Evolutionary conservation across 352 stramenopile species (phyloP).

Genomic region (Blastocystis sp.): DNA sequence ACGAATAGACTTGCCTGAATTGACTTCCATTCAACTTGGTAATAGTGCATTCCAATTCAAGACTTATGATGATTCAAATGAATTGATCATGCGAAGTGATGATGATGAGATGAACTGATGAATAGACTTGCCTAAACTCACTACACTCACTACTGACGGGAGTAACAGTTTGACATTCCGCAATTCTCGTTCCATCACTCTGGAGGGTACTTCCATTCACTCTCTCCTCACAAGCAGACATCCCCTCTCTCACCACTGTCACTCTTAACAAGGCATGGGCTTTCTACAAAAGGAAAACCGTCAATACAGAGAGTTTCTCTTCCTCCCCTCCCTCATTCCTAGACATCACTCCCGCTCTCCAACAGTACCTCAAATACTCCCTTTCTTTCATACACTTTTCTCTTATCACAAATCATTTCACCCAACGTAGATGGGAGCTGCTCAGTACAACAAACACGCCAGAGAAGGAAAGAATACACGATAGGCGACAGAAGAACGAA

Average conservation of each 20-base stretch:
- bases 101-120: not conserved
- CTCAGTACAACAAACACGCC: conserved; percentile 32
- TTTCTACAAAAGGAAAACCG: no score
- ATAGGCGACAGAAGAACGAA: conserved; percentile 21
- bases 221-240: not conserved
- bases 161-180: no score
- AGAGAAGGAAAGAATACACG: conserved; percentile 33
- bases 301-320: no score
- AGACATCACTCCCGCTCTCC: not conserved
- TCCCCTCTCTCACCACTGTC: not conserved
- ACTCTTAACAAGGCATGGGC: no score
- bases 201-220: not conserved
- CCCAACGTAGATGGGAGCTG: not conserved
- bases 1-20: not conserved
- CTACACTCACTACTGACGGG: not conserved
- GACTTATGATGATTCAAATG: not conserved
- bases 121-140: not conserved
- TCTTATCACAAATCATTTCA: not conserved
- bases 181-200: not conserved
- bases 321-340: not conserved
- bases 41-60: not conserved
- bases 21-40: not conserved
- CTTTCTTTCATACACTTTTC: not conserved
- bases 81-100: not conserved
- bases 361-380: no score